These are phyloP conservation scores for Salix arbutifolia DNA, from an alignment of 345 rosid genomes.

Conservation along the genomic window DNA sequence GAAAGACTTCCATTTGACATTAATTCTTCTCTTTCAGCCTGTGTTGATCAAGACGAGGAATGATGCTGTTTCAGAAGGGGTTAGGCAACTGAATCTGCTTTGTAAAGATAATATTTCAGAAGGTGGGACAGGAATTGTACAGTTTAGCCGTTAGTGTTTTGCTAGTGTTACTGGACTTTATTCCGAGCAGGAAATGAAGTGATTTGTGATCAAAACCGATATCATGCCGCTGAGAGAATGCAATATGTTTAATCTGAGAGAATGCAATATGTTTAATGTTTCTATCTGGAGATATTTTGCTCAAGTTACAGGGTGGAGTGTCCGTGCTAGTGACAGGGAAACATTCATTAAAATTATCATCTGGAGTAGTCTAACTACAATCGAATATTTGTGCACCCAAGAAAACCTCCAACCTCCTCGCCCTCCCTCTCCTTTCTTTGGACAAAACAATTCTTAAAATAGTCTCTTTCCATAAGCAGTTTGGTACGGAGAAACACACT, in stretches of 20 bases:
- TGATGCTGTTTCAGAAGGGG: slow-evolving; percentile 9
- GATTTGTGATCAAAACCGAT: not conserved
- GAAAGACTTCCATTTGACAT: not conserved
- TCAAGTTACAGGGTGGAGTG: too few species aligned
- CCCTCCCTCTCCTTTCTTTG: not conserved
- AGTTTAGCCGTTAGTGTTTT: not conserved
- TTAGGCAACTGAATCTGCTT: not conserved
- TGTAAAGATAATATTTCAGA: not conserved
- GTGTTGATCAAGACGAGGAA: slow-evolving; percentile 25
- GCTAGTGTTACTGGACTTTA: not conserved
- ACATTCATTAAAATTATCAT: not conserved
- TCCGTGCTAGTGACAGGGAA: not conserved
- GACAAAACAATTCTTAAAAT: not conserved
- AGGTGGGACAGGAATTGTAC: not conserved
- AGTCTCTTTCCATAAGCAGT: too few species aligned
- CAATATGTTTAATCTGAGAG: not conserved
- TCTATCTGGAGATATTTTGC: not conserved
- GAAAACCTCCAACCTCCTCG: not conserved
- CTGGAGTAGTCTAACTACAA: not conserved
- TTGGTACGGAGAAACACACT: not conserved
- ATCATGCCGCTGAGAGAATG: not conserved
- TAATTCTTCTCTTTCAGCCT: slow-evolving; percentile 27
- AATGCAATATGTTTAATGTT: not conserved
- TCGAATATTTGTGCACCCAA: not conserved
- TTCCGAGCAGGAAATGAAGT: not conserved